Evolutionary conservation across 192 early-diverging fungal species (phyloP), one percentile per base, ranked within the genome.

Genomic region (Coemansia sp.): DNA sequence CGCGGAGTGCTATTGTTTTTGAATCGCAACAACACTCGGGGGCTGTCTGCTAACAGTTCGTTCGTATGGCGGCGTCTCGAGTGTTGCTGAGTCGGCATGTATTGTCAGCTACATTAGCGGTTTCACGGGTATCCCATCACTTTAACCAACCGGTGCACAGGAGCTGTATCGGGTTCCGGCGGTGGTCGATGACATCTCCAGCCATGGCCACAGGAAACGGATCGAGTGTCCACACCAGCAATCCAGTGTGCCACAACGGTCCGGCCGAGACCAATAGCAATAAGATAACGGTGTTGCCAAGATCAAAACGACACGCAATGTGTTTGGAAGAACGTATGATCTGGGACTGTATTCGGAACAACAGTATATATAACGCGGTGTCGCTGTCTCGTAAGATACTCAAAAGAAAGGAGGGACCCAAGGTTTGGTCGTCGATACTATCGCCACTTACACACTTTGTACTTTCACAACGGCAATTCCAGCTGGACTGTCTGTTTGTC

Each of bases 381-480:
- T 54, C 65, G 15, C 40, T 59, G 13, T 68, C 72, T 4, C 47
- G 37, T 4, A 26, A 12, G 6, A 61, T 45, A 45, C 53, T 60
- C 32, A 41, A 44, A 15, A 41, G 54, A 21, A 43, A 11, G 32
- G 10, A 42, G n/a, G 39, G 15, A 10, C 60, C 15, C 11, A 41
- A 11, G 5, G 3, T 2, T 26, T 26, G 26, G 26, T 26, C 26
- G 26, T 26, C 26, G 0, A 9, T n/a, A 4, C 15, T 77, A 26
- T 42, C 62, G 11, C 66, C 67, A 23, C 58, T 77, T 16, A 47
- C 63, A 16, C 67, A 57, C 43, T 77, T 77, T 62, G 41, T 62
- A 6, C 39, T 77, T 18, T 45, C 57, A 5, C 68, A 72, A 37
- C 74, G 74, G 39, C 58, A 37, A 56, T 70, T 70, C 11, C 41